Evolutionary conservation across 1,284 basidiomycete genomes (phyloP), one percentile per base, ranked within the genome.

Genomic region (Leucocoprinus gongylophorus): DNA sequence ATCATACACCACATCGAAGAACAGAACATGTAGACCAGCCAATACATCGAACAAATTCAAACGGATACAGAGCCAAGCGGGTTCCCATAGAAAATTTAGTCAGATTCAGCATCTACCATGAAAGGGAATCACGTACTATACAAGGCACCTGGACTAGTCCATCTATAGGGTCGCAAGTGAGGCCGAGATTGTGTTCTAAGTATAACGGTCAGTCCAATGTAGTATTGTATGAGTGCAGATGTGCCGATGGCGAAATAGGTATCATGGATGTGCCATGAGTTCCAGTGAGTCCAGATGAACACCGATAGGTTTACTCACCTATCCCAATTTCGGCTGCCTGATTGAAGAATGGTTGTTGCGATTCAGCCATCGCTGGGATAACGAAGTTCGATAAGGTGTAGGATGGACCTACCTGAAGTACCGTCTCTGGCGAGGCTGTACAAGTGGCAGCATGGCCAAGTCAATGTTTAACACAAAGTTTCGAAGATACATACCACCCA

Each of bases 251-350:
- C 5, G 39, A 40, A 18, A 23, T 21, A 20, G 15, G 15, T n/a
- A n/a, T n/a, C n/a, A n/a, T n/a, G n/a, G n/a, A n/a, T n/a, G n/a
- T n/a, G n/a, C n/a, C n/a, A n/a, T n/a, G 17, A 20, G 39, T n/a
- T 37, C 18, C 21, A 17, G 21, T 40, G 18, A 40, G 39, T 23
- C 12, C 18, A 21, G 17, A 40, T 40, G 21, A n/a, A 17, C 33
- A 17, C 39, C 12, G 10, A 40, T 21, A 21, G 39, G 39, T 18
- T 37, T 32, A 28, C 18, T 62, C 18, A 55, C 85, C 85, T 56
- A 97, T 95, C 2, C 92, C 94, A 51, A 95, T 95, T 67, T 97
- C 95, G 39, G 95, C 95, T 13, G 95, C 95, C 77, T 94, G 12
- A 55, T 54, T 61, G 35, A 41, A 40, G 39, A 40, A 40, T 23